These are phyloP conservation scores for Tricholoma hemisulphureum DNA, from an alignment of 768 basidiomycete genomes.

Conservation along the genomic window DNA sequence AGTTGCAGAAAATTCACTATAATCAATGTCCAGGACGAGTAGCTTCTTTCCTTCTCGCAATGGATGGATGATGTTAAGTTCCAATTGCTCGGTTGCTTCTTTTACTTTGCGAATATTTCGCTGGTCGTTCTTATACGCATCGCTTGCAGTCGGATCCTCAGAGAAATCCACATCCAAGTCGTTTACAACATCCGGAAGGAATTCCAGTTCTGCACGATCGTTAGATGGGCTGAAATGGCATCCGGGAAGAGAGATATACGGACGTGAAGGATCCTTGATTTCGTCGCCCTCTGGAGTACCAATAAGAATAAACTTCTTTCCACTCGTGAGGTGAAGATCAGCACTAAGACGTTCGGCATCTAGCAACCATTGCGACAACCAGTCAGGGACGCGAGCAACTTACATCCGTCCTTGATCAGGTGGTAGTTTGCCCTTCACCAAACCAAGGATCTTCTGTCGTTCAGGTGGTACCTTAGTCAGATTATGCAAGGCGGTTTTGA, in stretches of 20 bases:
- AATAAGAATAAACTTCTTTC: slow-evolving; percentile 80
- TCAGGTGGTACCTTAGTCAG: slow-evolving; percentile 80
- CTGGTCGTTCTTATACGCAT: slow-evolving; percentile 69
- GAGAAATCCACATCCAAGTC: slow-evolving; percentile 83
- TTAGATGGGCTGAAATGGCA: slow-evolving; percentile 1
- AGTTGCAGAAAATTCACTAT: slow-evolving; percentile 50
- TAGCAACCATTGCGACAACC: neutral
- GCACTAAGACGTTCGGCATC: slow-evolving; percentile 34
- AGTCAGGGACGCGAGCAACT: slow-evolving; percentile 19
- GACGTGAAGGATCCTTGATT: slow-evolving; percentile 75
- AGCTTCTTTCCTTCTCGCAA: slow-evolving; percentile 75
- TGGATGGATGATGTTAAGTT: slow-evolving; percentile 72
- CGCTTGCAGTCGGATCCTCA: slow-evolving; percentile 53
- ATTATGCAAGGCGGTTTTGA: slow-evolving; percentile 64
- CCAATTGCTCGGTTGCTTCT: slow-evolving; percentile 64
- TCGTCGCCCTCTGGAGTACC: slow-evolving; percentile 86
- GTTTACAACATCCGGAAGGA: slow-evolving; percentile 69
- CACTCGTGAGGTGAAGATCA: slow-evolving; percentile 54
- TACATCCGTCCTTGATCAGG: slow-evolving; percentile 70
- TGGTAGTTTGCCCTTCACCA: slow-evolving; percentile 82
- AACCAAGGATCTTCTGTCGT: slow-evolving; percentile 83
- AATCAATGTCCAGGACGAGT: slow-evolving; percentile 86
- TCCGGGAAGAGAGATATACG: slow-evolving; percentile 11
- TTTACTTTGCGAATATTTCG: slow-evolving; percentile 80
- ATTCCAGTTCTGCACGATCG: slow-evolving; percentile 50